Conservation (phyloP, 495 filamentous ascomycete species). For the Aspergillus egyptiacus region DNA sequence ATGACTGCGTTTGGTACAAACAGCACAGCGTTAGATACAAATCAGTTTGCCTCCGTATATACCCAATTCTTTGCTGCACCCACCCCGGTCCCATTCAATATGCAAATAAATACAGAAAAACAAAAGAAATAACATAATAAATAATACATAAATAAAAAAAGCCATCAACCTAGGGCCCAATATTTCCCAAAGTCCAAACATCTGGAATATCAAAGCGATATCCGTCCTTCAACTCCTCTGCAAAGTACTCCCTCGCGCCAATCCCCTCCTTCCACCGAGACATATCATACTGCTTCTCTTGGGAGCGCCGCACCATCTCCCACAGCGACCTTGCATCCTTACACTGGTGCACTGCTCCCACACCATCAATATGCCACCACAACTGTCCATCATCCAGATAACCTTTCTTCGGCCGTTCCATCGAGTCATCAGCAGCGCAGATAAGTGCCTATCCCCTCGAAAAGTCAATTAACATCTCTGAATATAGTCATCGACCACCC, state of each 20-base stretch:
- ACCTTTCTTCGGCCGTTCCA: conserved; percentile 26
- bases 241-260: conserved; percentile 11
- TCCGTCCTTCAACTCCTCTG: conserved; percentile 1
- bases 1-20: no score
- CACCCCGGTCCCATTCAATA: no score
- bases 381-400: conserved; percentile 5
- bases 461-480: no score
- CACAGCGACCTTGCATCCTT: conserved; percentile 13
- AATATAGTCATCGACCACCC: no score
- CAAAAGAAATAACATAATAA: no score
- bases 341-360: conserved; percentile 17
- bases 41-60: not conserved
- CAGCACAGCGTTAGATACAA: not conserved
- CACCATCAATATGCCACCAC: conserved; percentile 12
- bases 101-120: no score
- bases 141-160: no score
- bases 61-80: not conserved
- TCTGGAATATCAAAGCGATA: conserved; percentile 3
- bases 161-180: no score
- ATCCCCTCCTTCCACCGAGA: conserved; percentile 7
- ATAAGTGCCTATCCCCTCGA: conserved; percentile 14
- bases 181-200: not conserved
- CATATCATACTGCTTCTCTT: conserved; percentile 6
- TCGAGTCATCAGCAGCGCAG: conserved; percentile 20
- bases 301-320: conserved; percentile 7